Base-by-base conservation (phyloP, 192 early-diverging fungal species). In the Gryganskiella cystojenkinii region DNA sequence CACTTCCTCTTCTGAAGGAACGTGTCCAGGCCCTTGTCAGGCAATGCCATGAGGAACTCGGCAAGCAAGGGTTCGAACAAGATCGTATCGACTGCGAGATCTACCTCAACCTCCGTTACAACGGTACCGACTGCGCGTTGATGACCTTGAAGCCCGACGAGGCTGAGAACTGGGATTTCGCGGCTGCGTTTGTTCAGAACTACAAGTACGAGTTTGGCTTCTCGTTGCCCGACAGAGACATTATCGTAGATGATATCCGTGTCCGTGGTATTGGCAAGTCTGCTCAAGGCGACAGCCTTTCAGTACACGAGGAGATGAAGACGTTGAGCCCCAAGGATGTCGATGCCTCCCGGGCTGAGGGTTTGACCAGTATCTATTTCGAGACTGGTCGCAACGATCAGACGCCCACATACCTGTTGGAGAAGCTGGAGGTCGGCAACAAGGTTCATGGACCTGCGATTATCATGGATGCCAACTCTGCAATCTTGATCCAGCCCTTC, bases 121-220 rank as follows among this genome's bases (percentile, higher is more conserved):
- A 95, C 35, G 97, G 97, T 15, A 97, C 97, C 1, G 96, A 98
- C 71, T 93, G 92, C 13, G 89, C 92, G 3, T 79, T 99, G 44
- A 98, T 98, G 96, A 96, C 93, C 0, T 81, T 90, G 13, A 85
- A 95, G 79, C 88, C 93, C 0, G 25, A 56, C 4, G 71, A 59
- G 22, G 61, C 61, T 3, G 72, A 71, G 17, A 57, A 57, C 27
- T 93, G 90, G 92, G 86, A 92, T 71, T 95, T 94, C 62, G 79
- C 70, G 15, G 53, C 31, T 0, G 79, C 84, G 0, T 99, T 98
- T 82, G 84, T 89, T n/a, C 68, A 82, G 35, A 82, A 90, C 64
- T 94, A 99, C 80, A 78, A 88, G 60, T 90, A 89, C n/a, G 98
- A 99, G 73, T 99, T 98, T 88, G 96, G 98, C 2, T 99, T 99